Percentiles rank a stretch among this genome's conserved stretches.
phyloP scores from a whole-genome alignment of 495 filamentous ascomycete genomes.

The Annulohypoxylon bovei region DNA sequence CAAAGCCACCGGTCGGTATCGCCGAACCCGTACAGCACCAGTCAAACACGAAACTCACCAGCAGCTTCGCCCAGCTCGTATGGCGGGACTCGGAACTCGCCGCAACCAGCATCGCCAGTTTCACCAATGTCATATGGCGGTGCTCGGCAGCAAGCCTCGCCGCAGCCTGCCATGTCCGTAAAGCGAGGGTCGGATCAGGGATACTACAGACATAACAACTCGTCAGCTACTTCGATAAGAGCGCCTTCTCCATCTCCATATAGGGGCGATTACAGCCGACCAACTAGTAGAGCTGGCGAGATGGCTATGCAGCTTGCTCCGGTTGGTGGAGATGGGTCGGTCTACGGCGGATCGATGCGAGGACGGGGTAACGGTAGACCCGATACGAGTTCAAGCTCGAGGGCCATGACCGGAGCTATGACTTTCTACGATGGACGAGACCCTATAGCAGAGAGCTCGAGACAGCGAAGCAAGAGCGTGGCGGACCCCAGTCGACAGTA shows the following conservation, averaged over 20 bases:
- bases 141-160: constrained; percentile 52
- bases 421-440: constrained; percentile 69
- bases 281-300: constrained; percentile 69
- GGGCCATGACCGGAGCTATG: constrained; percentile 64
- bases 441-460: constrained; percentile 55
- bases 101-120: constrained; percentile 46
- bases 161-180: constrained; percentile 44
- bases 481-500: constrained; percentile 76
- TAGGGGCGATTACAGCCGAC: constrained; percentile 61
- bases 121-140: constrained; percentile 39
- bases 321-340: constrained; percentile 42
- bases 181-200: constrained; percentile 67
- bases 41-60: constrained; percentile 43
- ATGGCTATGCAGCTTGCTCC: constrained; percentile 86
- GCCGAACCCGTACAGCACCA: constrained; percentile 44
- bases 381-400: constrained; percentile 49
- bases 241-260: constrained; percentile 68
- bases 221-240: constrained; percentile 63
- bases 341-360: constrained; percentile 62
- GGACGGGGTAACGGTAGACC: constrained; percentile 52
- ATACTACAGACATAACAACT: constrained; percentile 67
- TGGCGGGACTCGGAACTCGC: constrained; percentile 50
- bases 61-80: constrained; percentile 64
- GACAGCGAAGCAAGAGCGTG: constrained; percentile 83
- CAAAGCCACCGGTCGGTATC: constrained; percentile 56